These are phyloP conservation scores for Lasiosphaeris hirsuta DNA, from an alignment of 495 filamentous ascomycete genomes.

Conservation along the genomic window DNA sequence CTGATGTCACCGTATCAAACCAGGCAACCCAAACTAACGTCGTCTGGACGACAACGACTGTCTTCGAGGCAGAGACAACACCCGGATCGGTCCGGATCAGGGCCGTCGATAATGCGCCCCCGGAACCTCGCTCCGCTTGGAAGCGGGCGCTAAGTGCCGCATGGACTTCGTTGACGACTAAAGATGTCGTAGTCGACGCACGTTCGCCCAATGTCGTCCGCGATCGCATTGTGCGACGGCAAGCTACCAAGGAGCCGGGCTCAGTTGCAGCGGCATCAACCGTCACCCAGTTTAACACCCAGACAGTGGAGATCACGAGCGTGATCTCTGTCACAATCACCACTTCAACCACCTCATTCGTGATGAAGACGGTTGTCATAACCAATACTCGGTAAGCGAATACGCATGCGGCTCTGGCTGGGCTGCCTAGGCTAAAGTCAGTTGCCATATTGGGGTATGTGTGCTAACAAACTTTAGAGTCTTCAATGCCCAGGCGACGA, in stretches of 20 bases:
- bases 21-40: constrained; percentile 26
- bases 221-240: constrained; percentile 8
- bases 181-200: not conserved
- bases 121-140: not conserved
- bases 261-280: constrained; percentile 4
- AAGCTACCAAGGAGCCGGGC: constrained; percentile 5
- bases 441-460: no score
- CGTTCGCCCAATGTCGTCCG: not conserved
- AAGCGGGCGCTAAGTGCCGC: not conserved
- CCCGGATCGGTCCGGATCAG: not conserved
- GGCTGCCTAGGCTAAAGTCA: not conserved
- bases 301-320: constrained; percentile 16
- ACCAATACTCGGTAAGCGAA: constrained; percentile 24
- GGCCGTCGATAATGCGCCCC: not conserved
- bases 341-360: constrained; percentile 17
- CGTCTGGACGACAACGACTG: constrained; percentile 22
- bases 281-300: constrained; percentile 18
- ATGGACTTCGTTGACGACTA: constrained; percentile 3
- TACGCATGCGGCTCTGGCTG: not conserved
- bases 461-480: constrained; percentile 14
- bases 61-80: constrained; percentile 1
- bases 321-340: constrained; percentile 20
- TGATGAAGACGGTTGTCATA: constrained; percentile 20
- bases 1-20: constrained; percentile 25
- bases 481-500: constrained; percentile 24